phyloP scores from a whole-genome alignment of 2,329 filamentous ascomycete genomes.

The Venturia carpophila region DNA sequence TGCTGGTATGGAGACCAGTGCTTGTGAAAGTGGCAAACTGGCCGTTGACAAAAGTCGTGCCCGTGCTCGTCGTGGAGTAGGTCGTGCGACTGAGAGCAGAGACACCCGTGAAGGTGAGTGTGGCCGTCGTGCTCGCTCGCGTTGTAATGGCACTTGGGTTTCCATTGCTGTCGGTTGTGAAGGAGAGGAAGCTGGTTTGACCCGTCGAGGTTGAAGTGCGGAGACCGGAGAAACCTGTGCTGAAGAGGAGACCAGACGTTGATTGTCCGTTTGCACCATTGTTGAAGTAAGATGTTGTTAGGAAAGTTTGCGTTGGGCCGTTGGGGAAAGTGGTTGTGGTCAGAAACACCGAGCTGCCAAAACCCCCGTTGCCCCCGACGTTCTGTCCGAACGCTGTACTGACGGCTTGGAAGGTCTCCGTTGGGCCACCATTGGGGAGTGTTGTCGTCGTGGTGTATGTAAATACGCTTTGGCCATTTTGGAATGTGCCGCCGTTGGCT shows the following conservation, averaged over 20 bases:
- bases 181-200: background rate
- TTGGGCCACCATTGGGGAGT: conserved; percentile 8
- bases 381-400: conserved; percentile 10
- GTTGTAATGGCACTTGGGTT: background rate
- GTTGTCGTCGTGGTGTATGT: conserved; percentile 13
- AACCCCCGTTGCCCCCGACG: background rate
- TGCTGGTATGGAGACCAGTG: background rate
- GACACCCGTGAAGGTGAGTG: conserved; percentile 2
- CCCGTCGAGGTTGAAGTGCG: conserved; percentile 5
- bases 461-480: background rate
- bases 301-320: conserved; percentile 14
- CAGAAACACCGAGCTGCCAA: background rate
- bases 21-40: conserved; percentile 1
- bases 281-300: conserved; percentile 5
- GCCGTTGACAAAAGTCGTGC: background rate
- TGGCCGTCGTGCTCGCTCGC: background rate
- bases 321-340: conserved; percentile 14
- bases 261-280: background rate
- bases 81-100: background rate
- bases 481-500: background rate
- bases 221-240: conserved; percentile 9
- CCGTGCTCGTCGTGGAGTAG: background rate
- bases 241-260: background rate
- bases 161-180: conserved; percentile 5
- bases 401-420: background rate